Percentiles rank a stretch among this genome's conserved stretches.
Conservation (phyloP, 2,329 filamentous ascomycete species). For the Fusarium clavum region DNA sequence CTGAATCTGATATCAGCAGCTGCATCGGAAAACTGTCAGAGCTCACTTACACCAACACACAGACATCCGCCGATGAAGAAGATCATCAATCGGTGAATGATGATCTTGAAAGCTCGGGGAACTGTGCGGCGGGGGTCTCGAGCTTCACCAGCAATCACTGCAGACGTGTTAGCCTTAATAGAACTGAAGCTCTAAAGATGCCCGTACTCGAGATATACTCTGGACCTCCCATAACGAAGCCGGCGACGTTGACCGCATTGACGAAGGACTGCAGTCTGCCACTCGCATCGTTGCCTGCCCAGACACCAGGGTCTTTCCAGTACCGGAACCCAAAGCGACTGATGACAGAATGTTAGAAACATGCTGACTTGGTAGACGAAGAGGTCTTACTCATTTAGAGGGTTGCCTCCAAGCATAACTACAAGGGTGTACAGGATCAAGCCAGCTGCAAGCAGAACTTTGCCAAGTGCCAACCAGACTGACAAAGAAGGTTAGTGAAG, state of each 20-base stretch:
- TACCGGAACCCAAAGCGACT: slow-evolving; percentile 76
- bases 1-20: neutral
- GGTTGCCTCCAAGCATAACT: slow-evolving; percentile 81
- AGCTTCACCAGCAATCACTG: slow-evolving; percentile 4
- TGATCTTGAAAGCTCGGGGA: neutral
- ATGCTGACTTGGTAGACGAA: no score
- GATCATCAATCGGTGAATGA: neutral
- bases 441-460: slow-evolving; percentile 73
- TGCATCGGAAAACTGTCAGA: no score
- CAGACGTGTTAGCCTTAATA: neutral
- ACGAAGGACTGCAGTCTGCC: neutral
- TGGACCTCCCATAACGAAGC: slow-evolving; percentile 65
- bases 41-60: neutral
- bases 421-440: slow-evolving; percentile 79
- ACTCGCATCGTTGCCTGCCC: neutral
- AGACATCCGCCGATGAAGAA: neutral
- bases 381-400: slow-evolving; percentile 47
- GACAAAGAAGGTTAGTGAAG: neutral
- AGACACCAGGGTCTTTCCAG: slow-evolving; percentile 59
- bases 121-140: neutral
- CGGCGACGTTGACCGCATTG: slow-evolving; percentile 37
- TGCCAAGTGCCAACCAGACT: slow-evolving; percentile 69
- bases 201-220: slow-evolving; percentile 71
- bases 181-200: slow-evolving; percentile 9
- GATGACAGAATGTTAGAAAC: neutral